Percentiles rank a stretch among this genome's conserved stretches.
phyloP scores from a whole-genome alignment of 768 basidiomycete species.

The Collybia nuda region DNA sequence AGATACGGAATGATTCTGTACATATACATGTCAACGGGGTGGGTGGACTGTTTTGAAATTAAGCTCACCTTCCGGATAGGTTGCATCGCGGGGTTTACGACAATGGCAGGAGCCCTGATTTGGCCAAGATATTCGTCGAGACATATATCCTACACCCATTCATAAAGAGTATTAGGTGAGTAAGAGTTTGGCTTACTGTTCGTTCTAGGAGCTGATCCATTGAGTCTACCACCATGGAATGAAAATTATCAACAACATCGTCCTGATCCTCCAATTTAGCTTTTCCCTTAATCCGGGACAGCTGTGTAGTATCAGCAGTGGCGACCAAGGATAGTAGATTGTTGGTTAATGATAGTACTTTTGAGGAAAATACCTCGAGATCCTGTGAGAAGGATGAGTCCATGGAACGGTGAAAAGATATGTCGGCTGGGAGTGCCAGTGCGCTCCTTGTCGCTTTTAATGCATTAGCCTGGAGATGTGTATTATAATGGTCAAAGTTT shows the following conservation, averaged over 20 bases:
- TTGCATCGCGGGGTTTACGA: slow-evolving; percentile 43
- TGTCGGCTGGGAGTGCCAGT: slow-evolving; percentile 65
- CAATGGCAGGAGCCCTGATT: slow-evolving; percentile 65
- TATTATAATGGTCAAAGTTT: slow-evolving; percentile 54
- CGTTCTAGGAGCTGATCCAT: slow-evolving; percentile 86
- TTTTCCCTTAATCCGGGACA: slow-evolving; percentile 47
- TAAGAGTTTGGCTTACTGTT: slow-evolving; percentile 51
- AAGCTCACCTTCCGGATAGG: slow-evolving; percentile 30
- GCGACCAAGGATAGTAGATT: slow-evolving; percentile 55
- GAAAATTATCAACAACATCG: slow-evolving; percentile 83
- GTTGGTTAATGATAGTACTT: slow-evolving; percentile 68
- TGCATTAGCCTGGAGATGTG: slow-evolving; percentile 56
- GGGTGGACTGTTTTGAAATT: no score
- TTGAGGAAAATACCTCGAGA: slow-evolving; percentile 67
- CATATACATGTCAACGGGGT: neutral
- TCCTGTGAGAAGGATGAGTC: slow-evolving; percentile 67
- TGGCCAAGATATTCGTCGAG: slow-evolving; percentile 78
- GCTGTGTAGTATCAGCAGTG: slow-evolving; percentile 33
- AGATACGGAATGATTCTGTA: slow-evolving; percentile 30
- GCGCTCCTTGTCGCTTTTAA: slow-evolving; percentile 65
- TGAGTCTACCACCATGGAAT: slow-evolving; percentile 72
- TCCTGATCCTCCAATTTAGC: slow-evolving; percentile 64
- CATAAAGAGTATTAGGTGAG: neutral
- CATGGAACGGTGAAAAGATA: slow-evolving; percentile 89
- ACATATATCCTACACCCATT: slow-evolving; percentile 64